phyloP scores from a whole-genome alignment of 2,329 filamentous ascomycete species.

The Penicillium thymicola region DNA sequence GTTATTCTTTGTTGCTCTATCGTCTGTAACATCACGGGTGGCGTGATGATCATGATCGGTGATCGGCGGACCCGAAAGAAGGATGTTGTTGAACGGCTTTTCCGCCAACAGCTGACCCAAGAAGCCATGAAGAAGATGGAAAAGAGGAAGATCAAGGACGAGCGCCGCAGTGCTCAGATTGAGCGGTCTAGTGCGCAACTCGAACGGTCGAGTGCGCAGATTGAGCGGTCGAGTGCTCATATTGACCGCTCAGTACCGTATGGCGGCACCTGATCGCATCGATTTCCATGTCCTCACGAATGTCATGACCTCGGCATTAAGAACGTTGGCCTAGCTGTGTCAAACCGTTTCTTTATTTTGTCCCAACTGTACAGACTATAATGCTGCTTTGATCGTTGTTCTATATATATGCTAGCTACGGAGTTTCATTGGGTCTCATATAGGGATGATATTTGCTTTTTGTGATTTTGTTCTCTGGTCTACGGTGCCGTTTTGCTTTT shows the following conservation, averaged over 20 bases:
- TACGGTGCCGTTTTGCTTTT: neutral
- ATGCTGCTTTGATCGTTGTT: neutral
- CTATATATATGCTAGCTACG: slow-evolving; percentile 4
- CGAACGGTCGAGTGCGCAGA: neutral
- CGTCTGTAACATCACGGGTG: slow-evolving; percentile 71
- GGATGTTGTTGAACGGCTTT: slow-evolving; percentile 74
- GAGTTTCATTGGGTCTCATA: slow-evolving; percentile 3
- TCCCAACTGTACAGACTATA: slow-evolving; percentile 13
- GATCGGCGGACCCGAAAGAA: slow-evolving; percentile 78
- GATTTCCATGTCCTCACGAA: slow-evolving; percentile 9
- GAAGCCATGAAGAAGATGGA: slow-evolving; percentile 59
- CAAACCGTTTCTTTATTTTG: neutral
- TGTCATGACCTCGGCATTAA: slow-evolving; percentile 9
- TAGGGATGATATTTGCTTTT: neutral
- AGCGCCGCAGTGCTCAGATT: slow-evolving; percentile 24
- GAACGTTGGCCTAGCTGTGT: neutral
- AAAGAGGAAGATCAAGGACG: slow-evolving; percentile 48
- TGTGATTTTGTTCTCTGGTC: neutral
- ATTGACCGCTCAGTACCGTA: slow-evolving; percentile 24
- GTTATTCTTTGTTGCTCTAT: slow-evolving; percentile 78
- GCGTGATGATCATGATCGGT: slow-evolving; percentile 71
- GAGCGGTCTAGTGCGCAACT: slow-evolving; percentile 5
- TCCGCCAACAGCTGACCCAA: slow-evolving; percentile 70
- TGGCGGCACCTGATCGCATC: slow-evolving; percentile 13
- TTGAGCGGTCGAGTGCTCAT: slow-evolving; percentile 24